Base-by-base conservation (phyloP, 1,284 basidiomycete species). In the Ustilago loliicola region DNA sequence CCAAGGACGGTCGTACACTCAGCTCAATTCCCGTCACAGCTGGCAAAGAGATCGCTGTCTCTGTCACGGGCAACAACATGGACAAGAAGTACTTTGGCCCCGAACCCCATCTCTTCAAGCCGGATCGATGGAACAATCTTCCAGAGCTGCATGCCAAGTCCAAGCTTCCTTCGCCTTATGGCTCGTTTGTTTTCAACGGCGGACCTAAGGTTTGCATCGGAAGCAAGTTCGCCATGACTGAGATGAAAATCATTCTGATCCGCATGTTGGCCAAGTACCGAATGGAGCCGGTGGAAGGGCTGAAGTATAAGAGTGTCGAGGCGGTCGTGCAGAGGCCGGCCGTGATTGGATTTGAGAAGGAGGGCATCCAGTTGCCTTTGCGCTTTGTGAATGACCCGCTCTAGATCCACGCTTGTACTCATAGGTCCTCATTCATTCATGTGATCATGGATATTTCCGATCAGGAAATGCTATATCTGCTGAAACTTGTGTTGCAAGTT, bases 141-240 rank as follows among this genome's bases (percentile, higher is more conserved):
- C 72, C 72, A 38, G 57, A 69, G 53, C 61, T 61, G 61, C 66
- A 64, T 40, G 53, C 56, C 48, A 63, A 64, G 59, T 60, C 70
- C 38, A 66, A 66, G 40, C 40, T 77, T 9, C 74, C 71, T n/a
- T 81, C 62, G 59, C 80, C 66, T 61, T 85, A 72, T 62, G 84
- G 61, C 3, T 73, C 70, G 29, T 77, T 77, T 21, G 75, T 77
- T 17, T 77, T 77, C 71, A 77, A 77, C 58, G 71, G 63, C 5
- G 84, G 84, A 34, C 79, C 83, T 19, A 78, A 82, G 27, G 77
- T 74, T 6, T 85, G 84, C 65, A 80, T 85, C 32, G 84, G 84
- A 2, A 68, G 75, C 59, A 66, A 77, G 21, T 84, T 85, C 53
- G 82, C 78, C 29, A 75, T 77, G 75, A 66, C 66, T 54, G 75